Evolutionary conservation across 1,139 yeast species (phyloP), one percentile per base, ranked within the genome.

Genomic region (Yamadazyma kanchanaburiensis): DNA sequence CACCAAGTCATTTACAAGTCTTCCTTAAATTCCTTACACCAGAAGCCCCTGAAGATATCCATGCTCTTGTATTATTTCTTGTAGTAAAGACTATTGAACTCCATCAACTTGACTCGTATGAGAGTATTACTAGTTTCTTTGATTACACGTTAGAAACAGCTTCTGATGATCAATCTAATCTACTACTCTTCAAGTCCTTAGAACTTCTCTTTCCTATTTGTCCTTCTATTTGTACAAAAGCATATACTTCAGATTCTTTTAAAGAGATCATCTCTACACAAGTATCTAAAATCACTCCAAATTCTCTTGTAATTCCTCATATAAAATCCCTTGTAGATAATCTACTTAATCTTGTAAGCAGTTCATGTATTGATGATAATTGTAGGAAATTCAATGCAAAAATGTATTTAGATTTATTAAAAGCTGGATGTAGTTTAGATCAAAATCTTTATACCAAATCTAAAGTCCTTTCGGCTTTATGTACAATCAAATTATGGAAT

Each of bases 401-500:
- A 12, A 51, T 51, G 22, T 70, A 59, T 38, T 38, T 57, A 14
- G 45, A 47, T 2, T 43, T 64, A 10, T 41, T 70, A 10, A 40
- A 51, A 39, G 31, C 43, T 28, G 51, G 60, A 15, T 30, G 48
- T 4, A 31, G 30, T 9, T 30, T 42, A 26, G 40, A 38, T 4
- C 7, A 28, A 7, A 15, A 37, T 16, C 37, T 42, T 17, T 25
- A 36, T 13, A 13, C 36, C 0, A 51, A 51, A 22, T 46, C 66
- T 1, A 51, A 49, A 32, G 38, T 60, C 3, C 42, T 65, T 12
- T 53, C 73, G 0, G 49, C 60, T 2, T 46, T 70, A 25, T 55
- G 58, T 17, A 39, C 66, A 6, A 48, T 66, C 6, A 72, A 72
- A 41, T 31, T 66, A n/a, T 71, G 76, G 77, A 64, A 58, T 36